phyloP scores from a whole-genome alignment of 345 rosid genomes.

The Sisymbrium altissimum region DNA sequence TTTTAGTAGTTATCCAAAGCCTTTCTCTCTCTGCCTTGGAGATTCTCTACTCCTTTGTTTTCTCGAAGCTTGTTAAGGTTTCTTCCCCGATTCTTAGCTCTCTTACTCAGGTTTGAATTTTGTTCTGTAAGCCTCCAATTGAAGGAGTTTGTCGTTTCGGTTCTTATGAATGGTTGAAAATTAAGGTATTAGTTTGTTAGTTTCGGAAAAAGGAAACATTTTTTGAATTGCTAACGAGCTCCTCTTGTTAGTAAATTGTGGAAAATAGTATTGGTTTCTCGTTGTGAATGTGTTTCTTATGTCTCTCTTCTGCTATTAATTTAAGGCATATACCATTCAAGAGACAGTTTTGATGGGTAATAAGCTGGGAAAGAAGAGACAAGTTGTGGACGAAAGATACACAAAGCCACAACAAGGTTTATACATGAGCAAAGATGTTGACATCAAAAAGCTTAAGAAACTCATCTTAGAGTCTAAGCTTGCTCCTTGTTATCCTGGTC shows the following conservation, averaged over 20 bases:
- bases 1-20: neutral
- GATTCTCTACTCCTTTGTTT: neutral
- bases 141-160: neutral
- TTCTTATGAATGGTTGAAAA: neutral
- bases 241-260: neutral
- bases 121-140: neutral
- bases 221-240: neutral
- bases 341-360: conserved; percentile 61
- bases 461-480: conserved; percentile 95
- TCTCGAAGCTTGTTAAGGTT: conserved; percentile 6
- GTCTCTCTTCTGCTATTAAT: neutral
- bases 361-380: conserved; percentile 77
- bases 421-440: conserved; percentile 75
- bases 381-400: conserved; percentile 76
- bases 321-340: neutral
- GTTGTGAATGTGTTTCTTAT: neutral
- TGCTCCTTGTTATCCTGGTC: conserved; percentile 94
- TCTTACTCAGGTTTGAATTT: neutral
- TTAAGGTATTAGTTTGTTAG: neutral
- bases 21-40: neutral
- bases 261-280: neutral
- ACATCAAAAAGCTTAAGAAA: conserved; percentile 79
- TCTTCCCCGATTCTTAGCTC: neutral
- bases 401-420: conserved; percentile 72
- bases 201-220: neutral